Percentiles rank a stretch among this genome's conserved stretches.
Conservation (phyloP, 31 red algal genomes). For the Asparagopsis taxiformis region DNA sequence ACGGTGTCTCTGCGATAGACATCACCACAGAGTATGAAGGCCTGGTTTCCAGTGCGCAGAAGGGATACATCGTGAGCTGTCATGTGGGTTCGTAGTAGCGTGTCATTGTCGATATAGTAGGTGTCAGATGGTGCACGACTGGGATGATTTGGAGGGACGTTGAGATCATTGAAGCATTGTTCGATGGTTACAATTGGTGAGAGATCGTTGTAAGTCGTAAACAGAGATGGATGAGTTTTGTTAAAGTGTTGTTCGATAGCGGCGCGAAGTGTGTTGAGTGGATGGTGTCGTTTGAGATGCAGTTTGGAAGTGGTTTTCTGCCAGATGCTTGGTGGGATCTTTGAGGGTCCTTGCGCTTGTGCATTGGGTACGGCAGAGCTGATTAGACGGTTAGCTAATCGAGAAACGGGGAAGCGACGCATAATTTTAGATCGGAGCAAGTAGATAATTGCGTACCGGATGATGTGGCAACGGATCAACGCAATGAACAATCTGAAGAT, state of each 20-base stretch:
- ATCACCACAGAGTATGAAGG: conserved; percentile 82
- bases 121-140: conserved; percentile 84
- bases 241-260: conserved; percentile 59
- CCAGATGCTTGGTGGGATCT: too few relatives aligned
- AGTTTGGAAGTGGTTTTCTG: conserved; percentile 33
- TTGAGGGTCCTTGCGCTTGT: too few relatives aligned
- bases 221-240: conserved; percentile 4
- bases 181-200: conserved; percentile 57
- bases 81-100: conserved; percentile 95
- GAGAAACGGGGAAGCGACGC: too few relatives aligned
- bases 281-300: conserved; percentile 42
- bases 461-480: too few relatives aligned
- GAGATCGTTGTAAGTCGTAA: conserved; percentile 28
- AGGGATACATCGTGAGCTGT: conserved; percentile 84
- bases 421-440: too few relatives aligned
- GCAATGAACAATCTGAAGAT: too few relatives aligned
- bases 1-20: conserved; percentile 95
- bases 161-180: conserved; percentile 89
- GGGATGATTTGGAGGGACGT: conserved; percentile 73
- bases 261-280: conserved; percentile 47
- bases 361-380: too few relatives aligned
- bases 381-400: too few relatives aligned
- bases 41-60: conserved; percentile 44
- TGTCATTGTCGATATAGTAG: conserved; percentile 79
- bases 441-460: too few relatives aligned